Evolutionary conservation across 495 filamentous ascomycete species (phyloP).

Genomic region (Bryoglossum gracile): DNA sequence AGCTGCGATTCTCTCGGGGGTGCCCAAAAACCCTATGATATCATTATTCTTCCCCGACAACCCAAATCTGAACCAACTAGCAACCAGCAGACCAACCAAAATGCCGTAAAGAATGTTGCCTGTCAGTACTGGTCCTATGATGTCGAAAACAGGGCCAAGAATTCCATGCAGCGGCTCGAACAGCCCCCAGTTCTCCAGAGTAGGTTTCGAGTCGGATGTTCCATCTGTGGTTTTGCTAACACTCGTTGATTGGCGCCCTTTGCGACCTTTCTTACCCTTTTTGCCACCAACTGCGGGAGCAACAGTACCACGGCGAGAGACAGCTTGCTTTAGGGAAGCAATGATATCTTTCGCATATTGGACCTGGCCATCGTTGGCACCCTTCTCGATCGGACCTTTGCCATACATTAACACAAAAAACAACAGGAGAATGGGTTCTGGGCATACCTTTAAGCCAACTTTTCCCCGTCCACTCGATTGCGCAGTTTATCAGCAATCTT

Average conservation of each 20-base stretch:
- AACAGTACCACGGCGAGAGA: conserved; percentile 56
- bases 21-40: conserved; percentile 28
- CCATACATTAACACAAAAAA: conserved; percentile 7
- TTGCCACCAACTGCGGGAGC: conserved; percentile 37
- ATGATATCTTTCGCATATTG: conserved; percentile 72
- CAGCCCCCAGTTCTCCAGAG: conserved; percentile 60
- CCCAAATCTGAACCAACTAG: conserved; percentile 48
- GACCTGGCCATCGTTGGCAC: conserved; percentile 82
- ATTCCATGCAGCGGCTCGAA: conserved; percentile 69
- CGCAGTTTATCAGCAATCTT: conserved; percentile 73
- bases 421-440: neutral
- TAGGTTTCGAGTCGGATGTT: conserved; percentile 38
- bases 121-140: conserved; percentile 61
- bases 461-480: conserved; percentile 94
- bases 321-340: conserved; percentile 61
- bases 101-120: conserved; percentile 59
- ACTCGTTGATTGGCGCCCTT: conserved; percentile 33
- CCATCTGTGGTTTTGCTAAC: conserved; percentile 30
- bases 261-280: conserved; percentile 48
- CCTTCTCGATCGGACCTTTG: conserved; percentile 85
- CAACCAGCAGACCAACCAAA: conserved; percentile 50
- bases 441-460: conserved; percentile 90
- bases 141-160: conserved; percentile 62
- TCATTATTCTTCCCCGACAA: conserved; percentile 22
- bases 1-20: conserved; percentile 64